Evolutionary conservation across 2,329 filamentous ascomycete genomes (phyloP), one percentile per base, ranked within the genome.

Genomic region (Aspergillus versicolor): DNA sequence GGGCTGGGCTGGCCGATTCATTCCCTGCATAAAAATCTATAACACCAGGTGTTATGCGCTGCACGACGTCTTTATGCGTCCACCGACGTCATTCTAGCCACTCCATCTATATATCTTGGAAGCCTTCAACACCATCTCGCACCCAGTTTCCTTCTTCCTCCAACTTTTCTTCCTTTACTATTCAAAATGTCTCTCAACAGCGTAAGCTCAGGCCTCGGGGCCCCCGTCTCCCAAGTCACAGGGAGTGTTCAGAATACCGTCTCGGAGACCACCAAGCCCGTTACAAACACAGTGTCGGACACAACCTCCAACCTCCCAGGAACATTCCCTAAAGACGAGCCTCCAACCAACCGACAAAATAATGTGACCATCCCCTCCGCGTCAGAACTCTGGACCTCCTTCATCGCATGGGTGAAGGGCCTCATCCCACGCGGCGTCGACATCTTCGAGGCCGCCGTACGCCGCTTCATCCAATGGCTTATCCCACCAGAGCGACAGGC

Each of bases 401-500:
- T 57, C 34, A 3, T 51, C 4, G 43, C 37, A 2, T 57, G 54
- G 54, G 7, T 53, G 1, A 57, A 57, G 37, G 38, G 43, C 37
- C 40, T 53, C 19, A 27, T 57, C 38, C 69, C 69, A 0, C 58
- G 52, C 8, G 54, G 65, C 1, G 58, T 72, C 38, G 68, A 72
- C 52, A 58, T 63, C 17, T 67, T 72, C 53, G 69, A 73, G 19
- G 59, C 55, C 19, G 52, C 54, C 4, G 53, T 72, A 8, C 65
- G 62, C 48, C 55, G 61, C 12, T 49, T 70, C 0, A 60, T 73
- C 2, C 50, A 63, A 5, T 59, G 63, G 60, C 54, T 68, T 5
- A 59, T 72, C 11, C 70, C 70, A 1, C 63, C 63, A 1, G 63
- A 65, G 3, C 65, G 66, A 3, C 68, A 70, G 15, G 66, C 65